A percentile compares a stretch with the other conserved stretches of the same genome.
Conservation (phyloP, 345 rosid species). For the Bretschneidera sinensis region DNA sequence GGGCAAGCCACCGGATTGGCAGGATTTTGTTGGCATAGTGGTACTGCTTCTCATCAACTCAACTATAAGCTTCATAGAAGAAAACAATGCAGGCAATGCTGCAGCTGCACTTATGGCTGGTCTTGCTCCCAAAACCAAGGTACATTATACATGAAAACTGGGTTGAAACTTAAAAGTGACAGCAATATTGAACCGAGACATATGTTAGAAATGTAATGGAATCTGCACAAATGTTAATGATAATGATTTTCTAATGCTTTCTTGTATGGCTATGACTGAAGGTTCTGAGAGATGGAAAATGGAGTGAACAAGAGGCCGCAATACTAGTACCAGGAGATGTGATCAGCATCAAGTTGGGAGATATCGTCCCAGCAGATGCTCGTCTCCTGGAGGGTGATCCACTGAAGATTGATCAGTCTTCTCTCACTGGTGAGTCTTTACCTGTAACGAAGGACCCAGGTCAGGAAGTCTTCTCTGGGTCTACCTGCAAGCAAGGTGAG, state of each 20-base stretch:
- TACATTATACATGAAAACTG: slow-evolving; percentile 10
- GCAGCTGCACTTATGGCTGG: slow-evolving; percentile 60
- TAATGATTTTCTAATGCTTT: background rate
- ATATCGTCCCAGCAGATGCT: slow-evolving; percentile 81
- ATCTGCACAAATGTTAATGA: no score
- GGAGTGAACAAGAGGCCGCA: slow-evolving; percentile 77
- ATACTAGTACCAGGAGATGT: slow-evolving; percentile 78
- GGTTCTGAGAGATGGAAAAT: slow-evolving; percentile 72
- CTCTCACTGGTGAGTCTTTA: slow-evolving; percentile 81
- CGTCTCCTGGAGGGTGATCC: slow-evolving; percentile 85
- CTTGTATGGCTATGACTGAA: slow-evolving; percentile 12
- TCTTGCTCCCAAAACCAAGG: slow-evolving; percentile 65
- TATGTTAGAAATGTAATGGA: background rate
- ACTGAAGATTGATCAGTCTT: slow-evolving; percentile 72
- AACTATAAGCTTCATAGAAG: slow-evolving; percentile 78
- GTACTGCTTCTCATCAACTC: slow-evolving; percentile 69
- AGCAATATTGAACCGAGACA: background rate
- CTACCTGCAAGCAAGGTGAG: slow-evolving; percentile 91
- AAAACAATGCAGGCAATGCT: slow-evolving; percentile 85
- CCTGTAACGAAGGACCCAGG: slow-evolving; percentile 70
- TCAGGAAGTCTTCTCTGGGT: slow-evolving; percentile 73
- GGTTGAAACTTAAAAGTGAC: no score
- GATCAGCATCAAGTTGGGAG: slow-evolving; percentile 74
- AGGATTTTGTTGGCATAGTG: slow-evolving; percentile 71
- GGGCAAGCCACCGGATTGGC: slow-evolving; percentile 93